A percentile compares a stretch with the other conserved stretches of the same genome.
These are phyloP conservation scores for Moesziomyces sp. DNA, from an alignment of 1,284 basidiomycete genomes.

Conservation along the genomic window DNA sequence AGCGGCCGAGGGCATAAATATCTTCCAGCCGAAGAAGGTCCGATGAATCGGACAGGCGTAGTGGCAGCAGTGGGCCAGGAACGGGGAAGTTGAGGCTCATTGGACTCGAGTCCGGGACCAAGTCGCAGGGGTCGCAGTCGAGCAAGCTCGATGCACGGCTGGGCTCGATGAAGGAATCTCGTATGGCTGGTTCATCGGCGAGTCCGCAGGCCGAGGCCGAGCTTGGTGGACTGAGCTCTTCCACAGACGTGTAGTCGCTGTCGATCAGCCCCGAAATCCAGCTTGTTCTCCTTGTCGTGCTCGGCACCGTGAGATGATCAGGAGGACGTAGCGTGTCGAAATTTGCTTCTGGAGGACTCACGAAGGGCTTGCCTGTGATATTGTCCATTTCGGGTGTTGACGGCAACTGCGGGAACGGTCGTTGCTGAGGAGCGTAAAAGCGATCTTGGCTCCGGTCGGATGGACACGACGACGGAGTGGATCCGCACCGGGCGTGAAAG, in stretches of 20 bases:
- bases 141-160: conserved; percentile 30
- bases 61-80: background rate
- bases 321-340: background rate
- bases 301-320: too few relatives aligned
- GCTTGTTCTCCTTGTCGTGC: background rate
- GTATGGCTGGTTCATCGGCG: background rate
- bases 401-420: too few relatives aligned
- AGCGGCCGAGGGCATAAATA: too few relatives aligned
- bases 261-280: conserved; percentile 23
- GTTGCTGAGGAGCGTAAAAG: too few relatives aligned
- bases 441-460: too few relatives aligned
- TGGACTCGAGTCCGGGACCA: background rate
- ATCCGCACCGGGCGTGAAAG: too few relatives aligned
- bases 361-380: too few relatives aligned
- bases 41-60: background rate
- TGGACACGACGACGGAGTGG: too few relatives aligned
- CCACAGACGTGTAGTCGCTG: conserved; percentile 11
- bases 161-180: conserved; percentile 12
- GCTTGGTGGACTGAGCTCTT: background rate
- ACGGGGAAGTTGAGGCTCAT: background rate
- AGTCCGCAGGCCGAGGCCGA: background rate
- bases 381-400: too few relatives aligned
- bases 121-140: conserved; percentile 7
- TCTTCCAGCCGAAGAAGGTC: too few relatives aligned
- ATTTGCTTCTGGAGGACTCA: background rate